phyloP scores from a whole-genome alignment of 306 rosid species.

The Senna tora region DNA sequence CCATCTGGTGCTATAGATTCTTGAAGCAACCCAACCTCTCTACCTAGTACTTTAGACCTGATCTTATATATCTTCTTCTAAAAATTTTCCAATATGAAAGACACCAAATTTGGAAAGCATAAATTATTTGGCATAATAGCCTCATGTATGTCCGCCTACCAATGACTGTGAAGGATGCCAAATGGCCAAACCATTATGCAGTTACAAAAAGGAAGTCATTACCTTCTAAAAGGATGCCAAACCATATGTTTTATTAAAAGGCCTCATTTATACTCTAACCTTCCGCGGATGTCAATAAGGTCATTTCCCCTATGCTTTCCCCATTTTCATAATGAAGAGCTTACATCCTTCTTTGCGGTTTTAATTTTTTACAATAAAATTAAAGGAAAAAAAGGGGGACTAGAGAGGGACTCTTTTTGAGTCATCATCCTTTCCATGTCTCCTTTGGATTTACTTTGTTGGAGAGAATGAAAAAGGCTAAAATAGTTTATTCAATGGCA shows the following conservation, averaged over 20 bases:
- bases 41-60: neutral
- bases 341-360: neutral
- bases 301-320: neutral
- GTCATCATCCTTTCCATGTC: conserved; percentile 29
- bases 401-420: neutral
- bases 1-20: conserved; percentile 22
- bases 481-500: conserved; percentile 29
- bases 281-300: neutral
- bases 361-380: neutral
- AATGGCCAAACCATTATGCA: neutral
- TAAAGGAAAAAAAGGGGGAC: neutral
- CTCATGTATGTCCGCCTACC: conserved; percentile 10
- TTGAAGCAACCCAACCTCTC: conserved; percentile 29
- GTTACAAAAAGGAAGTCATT: neutral
- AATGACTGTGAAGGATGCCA: neutral
- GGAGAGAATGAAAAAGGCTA: conserved; percentile 12
- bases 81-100: neutral
- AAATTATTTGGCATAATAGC: neutral
- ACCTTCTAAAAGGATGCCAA: neutral
- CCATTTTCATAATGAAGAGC: neutral
- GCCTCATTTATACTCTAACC: neutral
- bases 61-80: conserved; percentile 4
- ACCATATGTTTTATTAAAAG: too few relatives aligned
- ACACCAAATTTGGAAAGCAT: conserved; percentile 5
- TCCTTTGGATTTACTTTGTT: conserved; percentile 11